These are phyloP conservation scores for Salix koriyanagi DNA, from an alignment of 345 rosid genomes.

Conservation along the genomic window DNA sequence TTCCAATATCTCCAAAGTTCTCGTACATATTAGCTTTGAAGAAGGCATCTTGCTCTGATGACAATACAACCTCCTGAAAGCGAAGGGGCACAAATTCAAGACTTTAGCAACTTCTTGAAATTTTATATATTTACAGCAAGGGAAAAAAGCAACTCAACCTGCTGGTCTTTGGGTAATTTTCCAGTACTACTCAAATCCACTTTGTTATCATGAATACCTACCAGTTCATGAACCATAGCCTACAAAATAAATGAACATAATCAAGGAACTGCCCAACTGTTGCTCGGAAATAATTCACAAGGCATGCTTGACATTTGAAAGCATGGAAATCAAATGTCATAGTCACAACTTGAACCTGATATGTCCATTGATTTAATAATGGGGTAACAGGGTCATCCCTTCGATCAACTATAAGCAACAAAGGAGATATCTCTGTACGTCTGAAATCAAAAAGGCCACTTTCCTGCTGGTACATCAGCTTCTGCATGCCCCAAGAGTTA, in stretches of 20 bases:
- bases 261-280: constrained; percentile 20
- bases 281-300: background rate
- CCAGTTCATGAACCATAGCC: constrained; percentile 97
- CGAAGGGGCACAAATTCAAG: constrained; percentile 13
- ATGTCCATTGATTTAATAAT: constrained; percentile 94
- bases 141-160: constrained; percentile 43
- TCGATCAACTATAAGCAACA: constrained; percentile 79
- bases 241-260: constrained; percentile 24
- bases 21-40: constrained; percentile 88
- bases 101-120: background rate
- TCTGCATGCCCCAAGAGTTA: constrained; percentile 45
- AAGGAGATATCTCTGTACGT: constrained; percentile 81
- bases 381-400: constrained; percentile 98
- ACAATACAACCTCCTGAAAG: constrained; percentile 84
- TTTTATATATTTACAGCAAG: background rate
- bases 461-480: constrained; percentile 97
- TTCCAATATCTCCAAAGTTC: constrained; percentile 97
- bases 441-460: constrained; percentile 95
- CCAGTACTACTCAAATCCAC: constrained; percentile 74
- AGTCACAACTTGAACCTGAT: constrained; percentile 57
- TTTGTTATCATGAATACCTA: constrained; percentile 89
- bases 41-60: constrained; percentile 90
- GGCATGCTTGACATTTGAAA: constrained; percentile 13
- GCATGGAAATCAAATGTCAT: constrained; percentile 1
- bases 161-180: constrained; percentile 74